Percentiles rank a stretch among this genome's conserved stretches.
Conservation (phyloP, 2,329 filamentous ascomycete species). For the Monosporascus sp. region DNA sequence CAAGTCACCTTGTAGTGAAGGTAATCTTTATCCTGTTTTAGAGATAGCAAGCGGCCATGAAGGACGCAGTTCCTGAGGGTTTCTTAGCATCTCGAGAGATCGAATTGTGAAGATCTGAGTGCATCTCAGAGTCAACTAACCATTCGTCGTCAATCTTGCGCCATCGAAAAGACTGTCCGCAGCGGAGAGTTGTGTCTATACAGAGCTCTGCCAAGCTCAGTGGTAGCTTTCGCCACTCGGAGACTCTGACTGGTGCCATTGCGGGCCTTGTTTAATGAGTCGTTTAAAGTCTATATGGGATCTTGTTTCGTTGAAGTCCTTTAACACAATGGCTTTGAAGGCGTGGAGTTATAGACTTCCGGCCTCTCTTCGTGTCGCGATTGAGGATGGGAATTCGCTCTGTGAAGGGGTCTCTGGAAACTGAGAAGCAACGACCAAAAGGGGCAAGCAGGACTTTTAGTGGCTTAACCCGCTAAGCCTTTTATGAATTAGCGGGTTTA, state of each 20-base stretch:
- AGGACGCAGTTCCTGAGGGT: constrained; percentile 67
- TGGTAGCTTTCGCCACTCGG: constrained; percentile 84
- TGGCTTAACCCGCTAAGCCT: constrained; percentile 19
- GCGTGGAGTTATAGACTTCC: too few species aligned
- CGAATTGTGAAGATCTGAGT: not conserved
- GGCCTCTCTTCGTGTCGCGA: too few species aligned
- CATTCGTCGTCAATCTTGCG: constrained; percentile 80
- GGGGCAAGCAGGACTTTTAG: not conserved
- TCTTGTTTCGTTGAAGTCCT: not conserved
- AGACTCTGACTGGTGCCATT: constrained; percentile 43
- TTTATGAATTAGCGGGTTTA: not conserved
- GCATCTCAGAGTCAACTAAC: constrained; percentile 37
- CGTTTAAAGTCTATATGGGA: too few species aligned
- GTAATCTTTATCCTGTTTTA: constrained; percentile 74
- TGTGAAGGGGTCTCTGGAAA: too few species aligned
- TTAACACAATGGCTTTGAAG: not conserved
- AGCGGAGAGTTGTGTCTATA: constrained; percentile 89
- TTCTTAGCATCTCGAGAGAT: not conserved
- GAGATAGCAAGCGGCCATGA: constrained; percentile 74
- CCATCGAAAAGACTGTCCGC: constrained; percentile 97
- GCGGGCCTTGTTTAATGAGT: not conserved
- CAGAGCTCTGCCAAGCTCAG: constrained; percentile 79
- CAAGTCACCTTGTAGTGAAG: constrained; percentile 76
- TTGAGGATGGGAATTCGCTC: too few species aligned
- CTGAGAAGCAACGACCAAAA: not conserved